A percentile compares a stretch with the other conserved stretches of the same genome.
phyloP scores from a whole-genome alignment of 164 flowering plant species.

The Cinnamomum micranthum region DNA sequence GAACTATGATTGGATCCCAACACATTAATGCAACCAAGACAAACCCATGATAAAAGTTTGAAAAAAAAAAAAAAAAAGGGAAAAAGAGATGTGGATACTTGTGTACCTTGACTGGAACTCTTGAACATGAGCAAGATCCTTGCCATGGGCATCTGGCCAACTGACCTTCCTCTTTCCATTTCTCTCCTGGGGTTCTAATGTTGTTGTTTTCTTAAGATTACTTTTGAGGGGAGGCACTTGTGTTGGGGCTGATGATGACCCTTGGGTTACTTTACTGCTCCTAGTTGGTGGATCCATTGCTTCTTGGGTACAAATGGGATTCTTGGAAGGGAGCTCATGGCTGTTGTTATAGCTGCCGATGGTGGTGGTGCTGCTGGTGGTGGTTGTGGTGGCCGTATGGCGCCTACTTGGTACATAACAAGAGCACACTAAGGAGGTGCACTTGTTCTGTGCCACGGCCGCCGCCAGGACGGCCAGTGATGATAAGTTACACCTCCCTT shows the following conservation, averaged over 20 bases:
- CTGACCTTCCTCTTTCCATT: slow-evolving; percentile 47
- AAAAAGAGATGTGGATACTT: background rate
- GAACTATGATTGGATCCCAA: background rate
- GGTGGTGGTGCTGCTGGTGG: slow-evolving; percentile 8
- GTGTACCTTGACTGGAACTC: slow-evolving; percentile 60
- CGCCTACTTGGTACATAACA: slow-evolving; percentile 51
- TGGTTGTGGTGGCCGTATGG: slow-evolving; percentile 5
- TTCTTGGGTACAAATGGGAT: background rate
- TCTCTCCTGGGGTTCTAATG: slow-evolving; percentile 10
- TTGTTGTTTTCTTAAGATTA: slow-evolving; percentile 46
- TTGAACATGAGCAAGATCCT: slow-evolving; percentile 58
- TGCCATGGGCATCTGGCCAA: slow-evolving; percentile 71
- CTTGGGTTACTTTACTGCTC: slow-evolving; percentile 13
- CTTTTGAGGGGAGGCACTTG: slow-evolving; percentile 39
- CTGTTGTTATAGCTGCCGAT: slow-evolving; percentile 3
- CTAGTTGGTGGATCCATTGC: slow-evolving; percentile 14
- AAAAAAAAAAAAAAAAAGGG: background rate
- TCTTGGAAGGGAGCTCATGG: background rate
- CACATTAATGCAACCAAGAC: background rate
- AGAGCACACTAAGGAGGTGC: slow-evolving; percentile 56
- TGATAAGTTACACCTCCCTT: slow-evolving; percentile 4
- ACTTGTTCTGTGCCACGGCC: slow-evolving; percentile 31
- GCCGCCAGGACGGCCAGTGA: slow-evolving; percentile 49
- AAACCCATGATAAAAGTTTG: background rate
- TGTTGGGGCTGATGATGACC: slow-evolving; percentile 13